Evolutionary conservation across 352 stramenopile genomes (phyloP), one percentile per base, ranked within the genome.

Genomic region (Phytophthora sojae): DNA sequence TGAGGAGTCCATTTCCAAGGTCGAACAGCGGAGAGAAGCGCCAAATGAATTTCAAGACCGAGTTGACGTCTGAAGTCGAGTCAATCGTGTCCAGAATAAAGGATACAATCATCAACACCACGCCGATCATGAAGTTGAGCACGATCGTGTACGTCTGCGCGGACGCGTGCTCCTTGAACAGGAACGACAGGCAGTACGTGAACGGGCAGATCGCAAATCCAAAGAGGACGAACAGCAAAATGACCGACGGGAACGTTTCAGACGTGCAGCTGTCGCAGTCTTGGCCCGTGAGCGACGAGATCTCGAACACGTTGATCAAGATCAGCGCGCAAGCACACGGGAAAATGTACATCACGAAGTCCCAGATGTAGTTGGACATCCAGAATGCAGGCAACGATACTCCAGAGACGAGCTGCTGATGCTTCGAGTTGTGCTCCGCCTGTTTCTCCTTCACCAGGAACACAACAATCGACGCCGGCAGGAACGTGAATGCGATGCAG

Each of bases 391-490:
- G 66, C 15, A 98, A 77, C 26, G 88, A 91, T 0, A 99, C 95
- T 15, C 97, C 97, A 0, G 91, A 96, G 23, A 99, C 96, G 68
- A 85, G 94, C 76, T 98, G 93, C 75, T 97, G 90, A 83, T 99
- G 97, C 74, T 99, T 99, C 5, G 96, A 93, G 73, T 98, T 98
- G 68, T 87, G 76, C 23, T 77, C 69, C 3, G 90, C 90, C 52
- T 98, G 89, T 55, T 82, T 83, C 73, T 99, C 97, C 53, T 97
- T 92, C 32, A 99, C 97, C 32, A 99, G 73, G 77, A 99, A 99
- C 8, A 97, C 93, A 29, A 95, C 96, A 51, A 97, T 95, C 0
- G 89, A 94, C 3, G 89, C 91, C 0, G 93, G 91, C 19, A 98
- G 88, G 75, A 96, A 98, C 8, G 90, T 89, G 51, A 98, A 93